Conservation (phyloP, 1,284 basidiomycete species). For the Limonomyces culmigenus region DNA sequence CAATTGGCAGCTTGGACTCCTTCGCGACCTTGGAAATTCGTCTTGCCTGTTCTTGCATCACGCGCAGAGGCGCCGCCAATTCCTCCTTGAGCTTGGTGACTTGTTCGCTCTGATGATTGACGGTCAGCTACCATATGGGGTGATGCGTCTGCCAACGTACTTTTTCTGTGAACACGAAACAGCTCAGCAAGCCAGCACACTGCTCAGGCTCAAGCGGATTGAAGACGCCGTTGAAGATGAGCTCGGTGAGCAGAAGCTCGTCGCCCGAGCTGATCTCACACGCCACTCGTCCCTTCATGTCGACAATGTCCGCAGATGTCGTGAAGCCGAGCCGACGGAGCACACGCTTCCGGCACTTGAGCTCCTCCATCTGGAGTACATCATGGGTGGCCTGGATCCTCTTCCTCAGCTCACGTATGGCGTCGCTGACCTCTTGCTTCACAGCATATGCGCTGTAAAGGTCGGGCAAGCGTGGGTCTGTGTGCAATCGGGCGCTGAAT, state of each 20-base stretch:
- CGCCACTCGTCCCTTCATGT: conserved; percentile 95
- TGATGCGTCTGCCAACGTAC: conserved; percentile 21
- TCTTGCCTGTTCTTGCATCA: conserved; percentile 90
- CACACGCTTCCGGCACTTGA: conserved; percentile 91
- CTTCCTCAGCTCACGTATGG: conserved; percentile 66
- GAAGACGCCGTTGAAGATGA: conserved; percentile 96
- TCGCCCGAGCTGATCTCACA: conserved; percentile 98
- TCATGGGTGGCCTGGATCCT: conserved; percentile 83
- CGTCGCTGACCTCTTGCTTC: conserved; percentile 60
- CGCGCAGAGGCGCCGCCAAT: conserved; percentile 77
- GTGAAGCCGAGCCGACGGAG: conserved; percentile 88
- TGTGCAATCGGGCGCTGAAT: conserved; percentile 59
- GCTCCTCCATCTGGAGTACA: conserved; percentile 90
- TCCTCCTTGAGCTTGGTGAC: conserved; percentile 81
- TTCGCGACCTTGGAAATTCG: conserved; percentile 92
- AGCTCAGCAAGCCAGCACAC: conserved; percentile 82
- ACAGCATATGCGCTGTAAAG: conserved; percentile 68
- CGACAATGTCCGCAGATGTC: conserved; percentile 79
- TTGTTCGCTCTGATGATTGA: conserved; percentile 60
- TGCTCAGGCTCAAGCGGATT: conserved; percentile 84
- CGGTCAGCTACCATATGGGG: background rate
- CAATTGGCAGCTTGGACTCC: conserved; percentile 78
- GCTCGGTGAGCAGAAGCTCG: conserved; percentile 89
- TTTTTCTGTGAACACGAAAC: conserved; percentile 97
- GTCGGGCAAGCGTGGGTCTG: conserved; percentile 56